Percentiles rank a stretch among this genome's conserved stretches.
phyloP scores from a whole-genome alignment of 2,329 filamentous ascomycete genomes.

The Coleophoma eucalyptorum region DNA sequence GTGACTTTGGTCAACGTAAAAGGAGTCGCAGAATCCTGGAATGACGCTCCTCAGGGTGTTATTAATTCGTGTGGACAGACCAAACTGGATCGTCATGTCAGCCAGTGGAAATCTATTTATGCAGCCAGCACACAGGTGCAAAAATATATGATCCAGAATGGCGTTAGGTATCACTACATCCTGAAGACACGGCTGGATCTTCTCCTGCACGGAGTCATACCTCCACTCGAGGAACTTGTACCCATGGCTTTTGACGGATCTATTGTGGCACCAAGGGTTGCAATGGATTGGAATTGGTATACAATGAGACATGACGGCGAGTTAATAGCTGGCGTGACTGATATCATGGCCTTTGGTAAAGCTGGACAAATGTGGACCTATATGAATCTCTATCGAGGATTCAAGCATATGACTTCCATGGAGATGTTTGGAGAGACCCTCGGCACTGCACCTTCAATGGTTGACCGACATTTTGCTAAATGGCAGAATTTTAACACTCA shows the following conservation, averaged over 20 bases:
- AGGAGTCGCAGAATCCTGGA: constrained; percentile 9
- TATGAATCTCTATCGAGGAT: constrained; percentile 12
- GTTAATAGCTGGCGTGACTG: constrained; percentile 14
- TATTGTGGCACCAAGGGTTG: constrained; percentile 13
- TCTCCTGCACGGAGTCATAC: neutral
- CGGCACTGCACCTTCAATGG: neutral
- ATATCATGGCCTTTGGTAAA: constrained; percentile 16
- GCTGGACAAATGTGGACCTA: constrained; percentile 15
- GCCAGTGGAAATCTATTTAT: constrained; percentile 8
- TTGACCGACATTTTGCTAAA: constrained; percentile 10
- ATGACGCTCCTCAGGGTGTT: constrained; percentile 6
- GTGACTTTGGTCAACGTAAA: constrained; percentile 8
- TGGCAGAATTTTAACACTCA: constrained; percentile 15
- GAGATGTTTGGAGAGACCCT: neutral
- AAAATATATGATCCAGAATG: constrained; percentile 2
- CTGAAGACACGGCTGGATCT: neutral
- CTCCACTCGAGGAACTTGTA: neutral
- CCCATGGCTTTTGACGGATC: neutral
- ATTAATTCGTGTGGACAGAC: constrained; percentile 7
- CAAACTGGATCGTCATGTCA: constrained; percentile 13
- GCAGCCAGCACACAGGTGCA: neutral
- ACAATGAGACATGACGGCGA: constrained; percentile 15
- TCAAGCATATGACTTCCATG: constrained; percentile 3
- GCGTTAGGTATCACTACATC: constrained; percentile 2
- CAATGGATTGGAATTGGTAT: constrained; percentile 17